phyloP scores from a whole-genome alignment of 108 stramenopile species.

The Conticribra guillardii region DNA sequence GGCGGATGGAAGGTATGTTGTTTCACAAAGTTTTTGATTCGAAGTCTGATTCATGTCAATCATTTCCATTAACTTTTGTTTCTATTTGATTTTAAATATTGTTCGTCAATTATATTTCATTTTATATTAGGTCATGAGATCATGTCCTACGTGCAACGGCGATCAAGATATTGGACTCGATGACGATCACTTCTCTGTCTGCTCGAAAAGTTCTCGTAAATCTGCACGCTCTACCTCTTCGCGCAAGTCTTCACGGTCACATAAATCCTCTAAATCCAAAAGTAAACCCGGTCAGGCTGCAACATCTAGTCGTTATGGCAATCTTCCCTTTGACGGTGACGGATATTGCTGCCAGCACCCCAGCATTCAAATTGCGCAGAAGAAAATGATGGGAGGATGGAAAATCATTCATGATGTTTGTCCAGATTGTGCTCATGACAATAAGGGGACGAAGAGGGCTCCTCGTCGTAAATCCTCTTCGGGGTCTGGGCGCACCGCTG shows the following conservation, averaged over 20 bases:
- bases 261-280: slow-evolving; percentile 4
- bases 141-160: slow-evolving; percentile 32
- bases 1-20: slow-evolving; percentile 46
- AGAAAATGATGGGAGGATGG: slow-evolving; percentile 45
- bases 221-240: slow-evolving; percentile 23
- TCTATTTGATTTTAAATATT: no score
- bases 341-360: slow-evolving; percentile 50
- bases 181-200: slow-evolving; percentile 35
- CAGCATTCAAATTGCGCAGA: slow-evolving; percentile 40
- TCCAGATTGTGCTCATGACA: slow-evolving; percentile 34
- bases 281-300: slow-evolving; percentile 24
- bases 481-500: slow-evolving; percentile 14
- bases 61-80: no score
- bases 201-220: slow-evolving; percentile 30
- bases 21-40: no score
- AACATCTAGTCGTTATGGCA: slow-evolving; percentile 26
- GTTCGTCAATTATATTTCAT: no score
- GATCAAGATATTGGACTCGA: slow-evolving; percentile 21
- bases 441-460: slow-evolving; percentile 11
- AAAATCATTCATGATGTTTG: slow-evolving; percentile 43
- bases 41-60: no score
- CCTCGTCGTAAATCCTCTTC: slow-evolving; percentile 23
- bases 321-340: slow-evolving; percentile 46
- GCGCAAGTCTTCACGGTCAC: slow-evolving; percentile 5
- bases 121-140: not conserved